phyloP scores from a whole-genome alignment of 2,329 filamentous ascomycete species.

The Pseudofabraea citricarpa region DNA sequence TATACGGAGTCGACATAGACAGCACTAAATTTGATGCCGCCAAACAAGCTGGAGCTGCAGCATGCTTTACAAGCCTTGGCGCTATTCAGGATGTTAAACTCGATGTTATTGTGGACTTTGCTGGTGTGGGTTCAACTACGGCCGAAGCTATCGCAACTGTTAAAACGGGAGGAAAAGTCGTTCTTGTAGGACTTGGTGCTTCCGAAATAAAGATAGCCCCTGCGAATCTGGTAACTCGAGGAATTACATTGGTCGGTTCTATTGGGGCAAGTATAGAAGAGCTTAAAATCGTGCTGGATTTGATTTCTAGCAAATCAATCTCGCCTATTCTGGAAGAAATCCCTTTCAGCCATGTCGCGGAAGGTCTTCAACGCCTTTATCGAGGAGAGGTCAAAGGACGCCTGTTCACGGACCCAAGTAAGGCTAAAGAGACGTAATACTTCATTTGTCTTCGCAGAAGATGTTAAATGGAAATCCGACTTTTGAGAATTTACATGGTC shows the following conservation, averaged over 20 bases:
- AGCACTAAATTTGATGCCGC: conserved; percentile 4
- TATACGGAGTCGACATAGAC: conserved; percentile 11
- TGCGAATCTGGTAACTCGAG: conserved; percentile 1
- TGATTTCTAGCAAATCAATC: conserved; percentile 6
- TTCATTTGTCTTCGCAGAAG: too few species aligned
- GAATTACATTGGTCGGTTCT: conserved; percentile 4
- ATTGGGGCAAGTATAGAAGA: conserved; percentile 7
- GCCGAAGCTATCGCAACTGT: conserved; percentile 5
- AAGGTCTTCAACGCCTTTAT: conserved; percentile 7
- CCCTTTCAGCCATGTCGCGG: conserved; percentile 4
- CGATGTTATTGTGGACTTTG: conserved; percentile 11
- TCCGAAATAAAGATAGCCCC: conserved; percentile 1
- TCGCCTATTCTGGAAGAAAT: conserved; percentile 8
- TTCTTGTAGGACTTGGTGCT: conserved; percentile 8
- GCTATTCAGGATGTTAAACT: conserved; percentile 3
- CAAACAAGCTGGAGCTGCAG: conserved; percentile 6
- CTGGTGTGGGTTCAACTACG: conserved; percentile 4
- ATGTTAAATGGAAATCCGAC: too few species aligned
- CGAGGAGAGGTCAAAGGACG: conserved; percentile 5
- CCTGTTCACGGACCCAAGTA: conserved; percentile 9
- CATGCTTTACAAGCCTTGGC: conserved; percentile 7
- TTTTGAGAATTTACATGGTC: too few species aligned
- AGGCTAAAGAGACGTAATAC: too few species aligned
- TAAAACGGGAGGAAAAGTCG: conserved; percentile 4
- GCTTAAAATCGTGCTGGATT: conserved; percentile 1